A percentile compares a stretch with the other conserved stretches of the same genome.
phyloP scores from a whole-genome alignment of 495 filamentous ascomycete species.

The Pyronema omphalodes region DNA sequence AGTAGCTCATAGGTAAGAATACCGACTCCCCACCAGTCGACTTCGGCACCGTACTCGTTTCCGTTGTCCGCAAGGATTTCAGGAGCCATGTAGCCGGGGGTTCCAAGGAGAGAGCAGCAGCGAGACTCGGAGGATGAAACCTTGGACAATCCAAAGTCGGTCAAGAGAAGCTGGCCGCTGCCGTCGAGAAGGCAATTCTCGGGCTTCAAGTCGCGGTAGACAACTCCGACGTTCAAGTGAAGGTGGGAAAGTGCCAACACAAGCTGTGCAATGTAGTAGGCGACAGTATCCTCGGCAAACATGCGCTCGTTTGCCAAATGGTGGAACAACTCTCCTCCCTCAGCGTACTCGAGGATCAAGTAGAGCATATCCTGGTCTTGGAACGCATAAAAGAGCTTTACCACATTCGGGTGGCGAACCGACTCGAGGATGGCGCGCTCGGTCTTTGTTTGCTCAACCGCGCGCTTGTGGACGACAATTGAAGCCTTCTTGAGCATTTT shows the following conservation, averaged over 20 bases:
- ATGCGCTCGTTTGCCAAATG: slow-evolving; percentile 79
- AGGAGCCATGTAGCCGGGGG: slow-evolving; percentile 96
- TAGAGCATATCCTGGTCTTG: slow-evolving; percentile 97
- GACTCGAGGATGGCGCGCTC: slow-evolving; percentile 87
- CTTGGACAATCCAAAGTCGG: slow-evolving; percentile 93
- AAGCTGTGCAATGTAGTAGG: slow-evolving; percentile 98
- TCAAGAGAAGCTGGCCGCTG: slow-evolving; percentile 80
- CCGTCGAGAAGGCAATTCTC: slow-evolving; percentile 92
- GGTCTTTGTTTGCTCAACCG: slow-evolving; percentile 92
- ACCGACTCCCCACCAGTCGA: slow-evolving; percentile 97
- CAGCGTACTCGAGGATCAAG: slow-evolving; percentile 77
- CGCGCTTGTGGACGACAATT: slow-evolving; percentile 73
- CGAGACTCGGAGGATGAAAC: slow-evolving; percentile 66
- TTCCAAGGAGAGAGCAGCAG: slow-evolving; percentile 79
- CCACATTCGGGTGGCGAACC: slow-evolving; percentile 87
- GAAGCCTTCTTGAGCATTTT: slow-evolving; percentile 97
- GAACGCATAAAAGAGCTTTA: slow-evolving; percentile 95
- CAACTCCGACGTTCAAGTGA: slow-evolving; percentile 74
- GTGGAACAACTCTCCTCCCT: slow-evolving; percentile 85
- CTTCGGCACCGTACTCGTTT: slow-evolving; percentile 65
- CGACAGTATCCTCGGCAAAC: slow-evolving; percentile 70
- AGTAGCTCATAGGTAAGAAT: slow-evolving; percentile 81
- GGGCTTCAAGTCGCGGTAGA: slow-evolving; percentile 93
- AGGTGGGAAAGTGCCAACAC: slow-evolving; percentile 83
- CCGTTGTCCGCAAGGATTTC: slow-evolving; percentile 59